Base-by-base conservation (phyloP, 106 monocot genomes). In the Dioscorea alata region DNA sequence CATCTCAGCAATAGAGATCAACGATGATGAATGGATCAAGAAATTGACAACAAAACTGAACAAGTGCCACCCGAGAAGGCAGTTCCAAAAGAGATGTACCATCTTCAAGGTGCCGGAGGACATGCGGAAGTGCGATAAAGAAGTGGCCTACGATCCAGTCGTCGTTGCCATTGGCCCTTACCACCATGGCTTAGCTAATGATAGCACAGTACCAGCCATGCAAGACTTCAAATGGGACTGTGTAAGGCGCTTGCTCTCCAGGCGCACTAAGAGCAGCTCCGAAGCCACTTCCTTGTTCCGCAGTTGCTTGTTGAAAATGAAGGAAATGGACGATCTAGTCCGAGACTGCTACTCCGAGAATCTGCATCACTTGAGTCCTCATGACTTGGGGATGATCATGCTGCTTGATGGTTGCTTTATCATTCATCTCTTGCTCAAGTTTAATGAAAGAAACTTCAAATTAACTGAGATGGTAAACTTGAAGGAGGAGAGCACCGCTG, bases 341-440 rank as follows among this genome's bases (percentile, higher is more conserved):
- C 4, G 50, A 18, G 12, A 35, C 33, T 28, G 61, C 23, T 79
- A 79, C 16, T 3, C 69, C 12, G 74, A 79, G 19, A 7, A 48
- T 0, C 21, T 79, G 4, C 21, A 33, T 33, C 32, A 12, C 12
- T 22, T 74, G 2, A 14, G 7, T 2, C 8, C 15, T 7, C 22
- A 69, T 0, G 63, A 63, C 14, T 64, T 79, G 9, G 79, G 57
- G 4, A 69, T 69, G 63, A 68, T 79, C 68, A 13, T 79, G 28
- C 18, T 79, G 20, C 57, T 80, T 12, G 80, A 80, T 31, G 74
- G 74, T 6, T 80, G 74, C 65, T 80, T 80, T 7, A 34, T 34
- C 34, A 34, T 34, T 34, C 34, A 34, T 34, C 34, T 34, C 3
- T 34, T 34, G 34, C 70, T 54, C 7, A 12, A 22, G 24, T 66